Conservation (phyloP, 73 alveolate genomes). For the Blepharisma stoltei region DNA sequence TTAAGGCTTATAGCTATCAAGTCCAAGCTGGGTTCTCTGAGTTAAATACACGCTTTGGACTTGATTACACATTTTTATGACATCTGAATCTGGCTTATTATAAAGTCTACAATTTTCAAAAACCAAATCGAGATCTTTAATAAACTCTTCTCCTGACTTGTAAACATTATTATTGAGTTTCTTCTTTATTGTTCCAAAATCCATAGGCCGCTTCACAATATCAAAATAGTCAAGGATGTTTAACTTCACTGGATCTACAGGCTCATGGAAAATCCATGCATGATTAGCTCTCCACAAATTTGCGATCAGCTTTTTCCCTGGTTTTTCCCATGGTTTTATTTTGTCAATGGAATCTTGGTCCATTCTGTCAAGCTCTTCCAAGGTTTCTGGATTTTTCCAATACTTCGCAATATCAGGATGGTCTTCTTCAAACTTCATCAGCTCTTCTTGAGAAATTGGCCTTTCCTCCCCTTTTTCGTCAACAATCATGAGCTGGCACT, state of each 20-base stretch:
- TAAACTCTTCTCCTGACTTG: too few species aligned
- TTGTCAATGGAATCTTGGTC: not conserved
- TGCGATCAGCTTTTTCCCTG: conserved; percentile 69
- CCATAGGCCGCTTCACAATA: conserved; percentile 76
- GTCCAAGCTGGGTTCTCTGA: too few species aligned
- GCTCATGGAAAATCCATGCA: conserved; percentile 35
- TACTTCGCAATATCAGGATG: conserved; percentile 46
- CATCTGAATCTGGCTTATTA: too few species aligned
- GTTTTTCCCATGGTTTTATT: conserved; percentile 69
- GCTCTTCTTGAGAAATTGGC: conserved; percentile 38
- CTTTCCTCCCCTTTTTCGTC: conserved; percentile 46
- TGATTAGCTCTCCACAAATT: conserved; percentile 81
- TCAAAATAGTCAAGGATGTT: conserved; percentile 79
- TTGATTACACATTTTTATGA: too few species aligned
- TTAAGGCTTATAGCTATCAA: too few species aligned
- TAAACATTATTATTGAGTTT: conserved; percentile 24
- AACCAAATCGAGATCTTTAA: too few species aligned
- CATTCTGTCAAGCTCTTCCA: conserved; percentile 25
- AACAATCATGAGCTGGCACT: not conserved
- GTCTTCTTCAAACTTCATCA: conserved; percentile 35
- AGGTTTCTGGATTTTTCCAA: not conserved
- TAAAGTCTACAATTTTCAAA: too few species aligned
- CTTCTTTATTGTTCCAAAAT: conserved; percentile 63
- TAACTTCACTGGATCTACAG: conserved; percentile 38
- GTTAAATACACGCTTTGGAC: too few species aligned